Base-by-base conservation (phyloP, 495 filamentous ascomycete genomes). In the Daldinia decipiens region DNA sequence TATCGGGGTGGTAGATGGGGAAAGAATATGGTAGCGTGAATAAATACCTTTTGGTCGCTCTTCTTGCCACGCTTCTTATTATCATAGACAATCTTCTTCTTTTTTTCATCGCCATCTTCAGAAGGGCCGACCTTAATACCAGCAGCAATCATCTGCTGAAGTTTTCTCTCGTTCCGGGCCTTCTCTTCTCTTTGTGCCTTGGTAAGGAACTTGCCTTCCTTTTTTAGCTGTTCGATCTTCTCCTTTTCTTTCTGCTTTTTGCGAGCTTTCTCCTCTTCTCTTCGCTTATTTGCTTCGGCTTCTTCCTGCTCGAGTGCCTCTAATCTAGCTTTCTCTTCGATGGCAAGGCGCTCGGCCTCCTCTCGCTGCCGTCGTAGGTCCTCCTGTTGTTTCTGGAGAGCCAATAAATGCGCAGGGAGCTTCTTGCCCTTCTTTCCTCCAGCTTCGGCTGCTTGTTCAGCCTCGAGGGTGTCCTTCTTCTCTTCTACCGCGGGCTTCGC, bases 191-290 rank as follows among this genome's bases (percentile, higher is more conserved):
- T 92, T 79, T 99, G 94, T 31, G 95, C 93, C 79, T 97, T 95
- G 69, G 94, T 97, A 67, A 97, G 84, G 73, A 93, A 94, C 77
- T 97, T 98, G 74, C 96, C 96, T 80, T 97, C 94, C 77, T 88
- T 94, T 83, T 95, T 95, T 15, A 97, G 87, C 80, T 97, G 92
- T 74, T 99, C 96, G 68, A 97, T 93, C 83, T 87, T 95, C 80
- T 97, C 92, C 80, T 91, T 96, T 78, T 99, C 96, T 80, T 91
- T 97, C 77, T 97, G 93, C 84, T 97, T 98, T 85, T 91, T 97
- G 54, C 85, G 81, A 12, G 89, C 88, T 72, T 89, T 91, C 75
- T 94, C 93, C 66, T 92, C 93, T 65, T 83, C 82, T 59, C 64
- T 82, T 24, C 80, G 77, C 75, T 84, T 83, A 17, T 0, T 67